Evolutionary conservation across 2,329 filamentous ascomycete genomes (phyloP).

Genomic region (Biscogniauxia marginata): DNA sequence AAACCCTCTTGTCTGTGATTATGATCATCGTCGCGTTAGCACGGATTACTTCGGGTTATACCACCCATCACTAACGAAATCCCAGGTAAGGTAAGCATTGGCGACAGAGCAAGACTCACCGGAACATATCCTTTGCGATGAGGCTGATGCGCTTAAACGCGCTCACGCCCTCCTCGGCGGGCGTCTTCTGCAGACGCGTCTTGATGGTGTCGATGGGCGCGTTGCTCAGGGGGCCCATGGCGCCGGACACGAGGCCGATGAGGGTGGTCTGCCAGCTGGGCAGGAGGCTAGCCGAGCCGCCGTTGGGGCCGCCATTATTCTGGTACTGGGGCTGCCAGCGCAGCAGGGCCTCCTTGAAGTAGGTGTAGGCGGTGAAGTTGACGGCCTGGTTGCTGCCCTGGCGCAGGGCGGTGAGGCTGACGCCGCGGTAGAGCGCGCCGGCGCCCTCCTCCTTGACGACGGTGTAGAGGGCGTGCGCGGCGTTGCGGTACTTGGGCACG

Average conservation of each 20-base stretch:
- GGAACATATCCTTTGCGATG: slow-evolving; percentile 85
- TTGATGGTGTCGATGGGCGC: slow-evolving; percentile 99
- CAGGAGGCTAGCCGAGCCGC: slow-evolving; percentile 47
- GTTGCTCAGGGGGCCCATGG: slow-evolving; percentile 94
- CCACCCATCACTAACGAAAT: too few species aligned
- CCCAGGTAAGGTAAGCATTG: too few species aligned
- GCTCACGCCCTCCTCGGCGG: slow-evolving; percentile 75
- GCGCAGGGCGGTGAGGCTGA: slow-evolving; percentile 86
- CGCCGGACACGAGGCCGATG: slow-evolving; percentile 87
- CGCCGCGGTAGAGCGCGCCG: slow-evolving; percentile 86
- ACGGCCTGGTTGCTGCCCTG: slow-evolving; percentile 97
- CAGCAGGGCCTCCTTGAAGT: slow-evolving; percentile 81
- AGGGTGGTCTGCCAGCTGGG: slow-evolving; percentile 88
- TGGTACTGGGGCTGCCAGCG: slow-evolving; percentile 68
- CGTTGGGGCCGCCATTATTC: slow-evolving; percentile 33
- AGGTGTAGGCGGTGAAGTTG: slow-evolving; percentile 97
- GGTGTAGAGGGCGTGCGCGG: slow-evolving; percentile 78
- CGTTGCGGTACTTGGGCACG: slow-evolving; percentile 95
- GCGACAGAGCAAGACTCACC: slow-evolving; percentile 48
- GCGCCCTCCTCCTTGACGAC: slow-evolving; percentile 89
- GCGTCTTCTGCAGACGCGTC: slow-evolving; percentile 89
- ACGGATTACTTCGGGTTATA: too few species aligned
- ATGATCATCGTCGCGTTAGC: neutral
- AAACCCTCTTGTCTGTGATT: slow-evolving; percentile 77
- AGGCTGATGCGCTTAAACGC: slow-evolving; percentile 74